A percentile compares a stretch with the other conserved stretches of the same genome.
These are phyloP conservation scores for Chrysanthemum seticuspe DNA, from an alignment of 129 eudicot genomes.

Conservation along the genomic window DNA sequence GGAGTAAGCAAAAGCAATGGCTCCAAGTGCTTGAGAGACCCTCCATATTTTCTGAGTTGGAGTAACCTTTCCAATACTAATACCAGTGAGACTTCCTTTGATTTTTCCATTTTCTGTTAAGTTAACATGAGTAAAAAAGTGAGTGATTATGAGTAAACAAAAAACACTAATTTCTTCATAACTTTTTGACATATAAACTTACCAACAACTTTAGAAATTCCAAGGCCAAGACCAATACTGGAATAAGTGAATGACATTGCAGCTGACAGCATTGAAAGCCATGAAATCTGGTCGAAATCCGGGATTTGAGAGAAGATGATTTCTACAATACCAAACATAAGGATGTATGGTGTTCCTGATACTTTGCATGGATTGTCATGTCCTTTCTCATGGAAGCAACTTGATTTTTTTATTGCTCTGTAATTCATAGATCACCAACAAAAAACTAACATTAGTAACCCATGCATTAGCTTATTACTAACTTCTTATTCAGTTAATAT, in stretches of 20 bases:
- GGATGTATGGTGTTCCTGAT: constrained; percentile 77
- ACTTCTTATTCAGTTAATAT: no score
- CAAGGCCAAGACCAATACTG: constrained; percentile 84
- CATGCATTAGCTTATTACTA: not conserved
- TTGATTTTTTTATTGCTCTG: constrained; percentile 85
- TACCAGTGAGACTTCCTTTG: constrained; percentile 48
- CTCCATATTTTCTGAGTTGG: not conserved
- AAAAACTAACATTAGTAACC: not conserved
- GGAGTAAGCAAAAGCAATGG: constrained; percentile 60
- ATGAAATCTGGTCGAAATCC: constrained; percentile 88
- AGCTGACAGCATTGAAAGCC: constrained; percentile 91
- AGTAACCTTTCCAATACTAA: constrained; percentile 35
- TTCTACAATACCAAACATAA: constrained; percentile 65
- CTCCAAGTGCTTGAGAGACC: no score
- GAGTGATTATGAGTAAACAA: no score
- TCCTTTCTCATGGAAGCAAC: constrained; percentile 70
- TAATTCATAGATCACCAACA: not conserved
- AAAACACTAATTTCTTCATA: not conserved
- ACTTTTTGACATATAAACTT: not conserved
- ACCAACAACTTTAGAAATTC: constrained; percentile 78
- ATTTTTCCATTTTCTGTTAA: constrained; percentile 3
- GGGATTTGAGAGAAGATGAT: constrained; percentile 88
- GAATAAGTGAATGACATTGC: constrained; percentile 95
- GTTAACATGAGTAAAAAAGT: no score
- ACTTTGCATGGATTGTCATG: constrained; percentile 49